Evolutionary conservation across 208 protist species (phyloP).

Genomic region (Trypanosoma platydactyli): DNA sequence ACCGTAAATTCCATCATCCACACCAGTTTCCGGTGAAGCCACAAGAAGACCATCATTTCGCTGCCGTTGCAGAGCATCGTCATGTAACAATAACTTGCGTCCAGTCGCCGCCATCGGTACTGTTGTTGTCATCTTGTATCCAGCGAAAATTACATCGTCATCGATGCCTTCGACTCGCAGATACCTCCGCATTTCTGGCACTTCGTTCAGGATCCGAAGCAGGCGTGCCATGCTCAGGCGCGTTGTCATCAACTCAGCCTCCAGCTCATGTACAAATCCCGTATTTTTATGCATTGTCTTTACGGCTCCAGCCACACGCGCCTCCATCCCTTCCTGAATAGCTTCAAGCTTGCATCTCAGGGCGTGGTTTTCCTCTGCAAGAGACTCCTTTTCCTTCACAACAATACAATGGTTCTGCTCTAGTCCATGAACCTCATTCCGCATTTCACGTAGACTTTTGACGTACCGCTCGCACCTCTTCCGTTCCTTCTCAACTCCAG

Average conservation of each 20-base stretch:
- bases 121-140: conserved; percentile 5
- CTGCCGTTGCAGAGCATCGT: conserved; percentile 4
- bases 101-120: neutral
- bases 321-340: conserved; percentile 24
- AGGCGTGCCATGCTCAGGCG: conserved; percentile 74
- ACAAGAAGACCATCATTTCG: conserved; percentile 10
- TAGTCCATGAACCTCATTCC: conserved; percentile 24
- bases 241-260: conserved; percentile 55
- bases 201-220: conserved; percentile 65
- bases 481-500: neutral
- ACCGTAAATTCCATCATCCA: conserved; percentile 82
- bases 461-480: conserved; percentile 11
- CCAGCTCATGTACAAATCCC: conserved; percentile 37
- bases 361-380: conserved; percentile 22
- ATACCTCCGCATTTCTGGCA: conserved; percentile 66
- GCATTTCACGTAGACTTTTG: conserved; percentile 18
- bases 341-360: conserved; percentile 24
- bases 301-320: conserved; percentile 16
- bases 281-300: conserved; percentile 14
- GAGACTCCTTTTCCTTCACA: conserved; percentile 15
- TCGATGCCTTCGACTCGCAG: conserved; percentile 53
- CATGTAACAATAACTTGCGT: neutral
- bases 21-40: conserved; percentile 41
- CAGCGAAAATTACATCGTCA: conserved; percentile 67
- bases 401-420: conserved; percentile 18